Evolutionary conservation across 2,329 filamentous ascomycete species (phyloP).

Genomic region (Trichoderma sp.): DNA sequence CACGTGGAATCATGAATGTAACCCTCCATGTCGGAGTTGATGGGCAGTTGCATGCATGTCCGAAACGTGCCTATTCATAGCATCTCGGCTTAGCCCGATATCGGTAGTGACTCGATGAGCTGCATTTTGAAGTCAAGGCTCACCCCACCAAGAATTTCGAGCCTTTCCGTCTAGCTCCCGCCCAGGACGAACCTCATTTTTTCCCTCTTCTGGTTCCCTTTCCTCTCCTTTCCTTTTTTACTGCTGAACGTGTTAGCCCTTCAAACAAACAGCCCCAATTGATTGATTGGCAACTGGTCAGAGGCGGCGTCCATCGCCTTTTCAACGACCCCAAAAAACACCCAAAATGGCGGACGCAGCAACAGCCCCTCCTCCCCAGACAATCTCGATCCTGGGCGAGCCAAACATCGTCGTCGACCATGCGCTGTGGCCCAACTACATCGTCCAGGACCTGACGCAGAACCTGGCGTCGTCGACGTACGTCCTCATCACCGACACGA

Average conservation of each 20-base stretch:
- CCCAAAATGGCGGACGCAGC: constrained; percentile 11
- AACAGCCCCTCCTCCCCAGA: constrained; percentile 13
- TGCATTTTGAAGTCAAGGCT: constrained; percentile 12
- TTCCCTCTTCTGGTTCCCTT: too few relatives aligned
- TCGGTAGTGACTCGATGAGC: constrained; percentile 25
- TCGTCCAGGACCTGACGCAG: constrained; percentile 76
- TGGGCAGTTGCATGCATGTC: not conserved
- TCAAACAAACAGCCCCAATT: not conserved
- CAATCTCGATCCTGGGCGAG: constrained; percentile 80
- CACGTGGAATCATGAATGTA: not conserved
- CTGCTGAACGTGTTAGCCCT: not conserved
- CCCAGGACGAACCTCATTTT: too few relatives aligned
- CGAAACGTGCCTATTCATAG: not conserved
- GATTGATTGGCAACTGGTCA: constrained; percentile 11
- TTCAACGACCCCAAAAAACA: constrained; percentile 1
- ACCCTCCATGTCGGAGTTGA: not conserved
- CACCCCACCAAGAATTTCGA: constrained; percentile 23
- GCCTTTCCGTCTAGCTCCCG: not conserved
- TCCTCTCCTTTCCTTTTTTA: too few relatives aligned
- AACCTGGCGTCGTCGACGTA: constrained; percentile 86
- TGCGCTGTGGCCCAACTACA: constrained; percentile 81
- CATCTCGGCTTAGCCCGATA: not conserved
- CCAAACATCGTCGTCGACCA: constrained; percentile 92
- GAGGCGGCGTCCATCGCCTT: constrained; percentile 13
- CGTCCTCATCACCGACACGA: constrained; percentile 94